A percentile compares a stretch with the other conserved stretches of the same genome.
Evolutionary conservation across 352 stramenopile species (phyloP).

Genomic region (Pythium aristosporum): DNA sequence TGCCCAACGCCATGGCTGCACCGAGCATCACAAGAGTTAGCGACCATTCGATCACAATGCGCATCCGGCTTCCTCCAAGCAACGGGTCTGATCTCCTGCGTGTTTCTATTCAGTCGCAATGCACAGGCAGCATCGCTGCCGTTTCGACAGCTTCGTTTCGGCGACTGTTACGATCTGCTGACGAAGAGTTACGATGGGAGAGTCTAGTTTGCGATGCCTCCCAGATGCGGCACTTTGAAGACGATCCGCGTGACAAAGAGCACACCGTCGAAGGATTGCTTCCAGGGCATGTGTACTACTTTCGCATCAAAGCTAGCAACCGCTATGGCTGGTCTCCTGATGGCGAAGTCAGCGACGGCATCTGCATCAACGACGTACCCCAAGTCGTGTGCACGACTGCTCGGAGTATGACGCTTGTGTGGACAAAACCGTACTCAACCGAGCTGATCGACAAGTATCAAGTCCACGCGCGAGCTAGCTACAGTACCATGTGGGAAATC

Average conservation of each 20-base stretch:
- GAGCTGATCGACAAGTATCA: slow-evolving; percentile 52
- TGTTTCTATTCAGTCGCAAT: slow-evolving; percentile 43
- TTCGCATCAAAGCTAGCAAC: slow-evolving; percentile 46
- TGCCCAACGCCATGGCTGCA: slow-evolving; percentile 41
- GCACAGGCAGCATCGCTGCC: slow-evolving; percentile 32
- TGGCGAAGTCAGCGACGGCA: slow-evolving; percentile 45
- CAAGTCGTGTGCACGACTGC: slow-evolving; percentile 34
- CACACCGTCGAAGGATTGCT: slow-evolving; percentile 33
- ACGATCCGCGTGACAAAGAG: slow-evolving; percentile 27
- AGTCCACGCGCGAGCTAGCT: slow-evolving; percentile 37
- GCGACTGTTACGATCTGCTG: slow-evolving; percentile 32
- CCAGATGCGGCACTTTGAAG: slow-evolving; percentile 29
- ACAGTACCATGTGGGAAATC: slow-evolving; percentile 36
- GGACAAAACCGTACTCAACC: slow-evolving; percentile 51
- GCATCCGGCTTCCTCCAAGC: slow-evolving; percentile 34
- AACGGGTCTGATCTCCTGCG: slow-evolving; percentile 41
- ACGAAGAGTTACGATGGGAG: slow-evolving; percentile 38
- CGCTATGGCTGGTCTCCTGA: slow-evolving; percentile 48
- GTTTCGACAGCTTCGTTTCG: slow-evolving; percentile 37
- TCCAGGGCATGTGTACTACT: slow-evolving; percentile 51
- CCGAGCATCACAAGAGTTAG: slow-evolving; percentile 38
- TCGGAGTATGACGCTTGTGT: slow-evolving; percentile 42
- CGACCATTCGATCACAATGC: slow-evolving; percentile 42
- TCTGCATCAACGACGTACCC: slow-evolving; percentile 54
- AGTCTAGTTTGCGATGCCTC: slow-evolving; percentile 30